Percentiles rank a stretch among this genome's conserved stretches.
Evolutionary conservation across 495 filamentous ascomycete genomes (phyloP).

Genomic region (Trichoderma virens): DNA sequence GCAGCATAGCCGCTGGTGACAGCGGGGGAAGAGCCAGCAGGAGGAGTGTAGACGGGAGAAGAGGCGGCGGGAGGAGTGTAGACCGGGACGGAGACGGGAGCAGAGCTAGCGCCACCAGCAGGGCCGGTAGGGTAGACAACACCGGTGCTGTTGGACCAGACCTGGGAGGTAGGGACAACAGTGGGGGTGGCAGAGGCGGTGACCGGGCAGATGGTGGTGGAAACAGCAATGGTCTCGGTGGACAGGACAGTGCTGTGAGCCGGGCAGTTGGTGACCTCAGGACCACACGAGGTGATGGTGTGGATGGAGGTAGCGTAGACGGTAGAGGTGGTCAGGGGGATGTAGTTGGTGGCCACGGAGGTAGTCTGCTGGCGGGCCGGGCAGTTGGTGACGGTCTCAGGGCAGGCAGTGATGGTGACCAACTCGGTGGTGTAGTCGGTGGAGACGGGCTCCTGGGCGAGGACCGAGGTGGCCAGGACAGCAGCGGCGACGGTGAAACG

Average conservation of each 20-base stretch:
- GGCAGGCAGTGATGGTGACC: conserved; percentile 45
- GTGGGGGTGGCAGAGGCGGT: conserved; percentile 21
- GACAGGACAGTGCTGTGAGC: conserved; percentile 25
- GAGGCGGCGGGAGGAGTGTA: conserved; percentile 14
- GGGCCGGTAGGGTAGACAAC: conserved; percentile 12
- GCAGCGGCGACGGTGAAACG: conserved; percentile 32
- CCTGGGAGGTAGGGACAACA: conserved; percentile 12
- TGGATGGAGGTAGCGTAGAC: conserved; percentile 45
- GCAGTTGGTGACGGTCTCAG: conserved; percentile 44
- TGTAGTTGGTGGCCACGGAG: conserved; percentile 38
- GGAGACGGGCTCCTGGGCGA: conserved; percentile 22
- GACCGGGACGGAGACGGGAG: conserved; percentile 20
- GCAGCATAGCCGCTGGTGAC: conserved; percentile 10
- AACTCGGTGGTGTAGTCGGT: conserved; percentile 46
- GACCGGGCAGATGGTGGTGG: conserved; percentile 29
- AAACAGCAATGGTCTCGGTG: conserved; percentile 23
- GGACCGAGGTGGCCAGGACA: conserved; percentile 20
- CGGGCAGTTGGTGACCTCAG: conserved; percentile 47
- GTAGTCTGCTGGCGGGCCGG: conserved; percentile 36
- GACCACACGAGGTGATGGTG: conserved; percentile 44
- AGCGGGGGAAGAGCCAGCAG: conserved; percentile 9
- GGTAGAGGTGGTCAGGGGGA: conserved; percentile 40
- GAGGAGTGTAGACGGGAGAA: conserved; percentile 1
- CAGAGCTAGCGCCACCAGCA: conserved; percentile 26
- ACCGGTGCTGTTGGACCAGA: conserved; percentile 12